Base-by-base conservation (phyloP, 208 protist species). In the Cochliopodium minus region DNA sequence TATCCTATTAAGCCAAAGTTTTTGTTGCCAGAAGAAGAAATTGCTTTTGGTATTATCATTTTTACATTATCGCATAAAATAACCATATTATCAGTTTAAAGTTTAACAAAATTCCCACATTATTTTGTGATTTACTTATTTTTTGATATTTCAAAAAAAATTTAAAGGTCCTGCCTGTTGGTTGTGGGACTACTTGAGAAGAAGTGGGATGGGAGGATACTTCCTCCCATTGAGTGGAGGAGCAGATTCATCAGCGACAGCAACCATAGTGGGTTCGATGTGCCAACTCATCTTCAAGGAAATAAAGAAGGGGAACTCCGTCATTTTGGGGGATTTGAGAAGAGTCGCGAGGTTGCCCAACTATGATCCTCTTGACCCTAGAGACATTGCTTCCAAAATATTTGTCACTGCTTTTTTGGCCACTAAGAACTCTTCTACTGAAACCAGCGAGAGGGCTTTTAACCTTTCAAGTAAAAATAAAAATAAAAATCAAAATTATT, bases 161-260 rank as follows among this genome's bases (percentile, higher is more conserved):
- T n/a, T n/a, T n/a, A n/a, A n/a, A n/a, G 67, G 73, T 30, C 74
- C 75, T 6, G 74, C 78, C 1, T 74, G 69, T 62, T 84, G 75
- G 75, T 60, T 84, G 10, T 83, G 73, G 73, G 78, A 84, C 57
- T 84, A 84, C 54, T 58, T 84, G 17, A 66, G 78, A 20, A 61
- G 79, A 42, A 68, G 59, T 6, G 65, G 72, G 26, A 33, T 51
- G 45, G 47, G 53, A 20, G 76, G 76, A 28, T 83, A 60, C 52
- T 83, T 79, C 42, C 38, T 81, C 0, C 73, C 77, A 9, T 51
- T 83, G 7, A 69, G 57, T 22, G 77, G 77, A 29, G 77, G 77
- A 13, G 77, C 77, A 2, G 77, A 83, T 60, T 70, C 58, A 35
- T 59, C 65, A 3, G 51, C 73, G 0, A 67, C 62, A 6, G 77